Conservation (phyloP, 441 rosid species). For the Erysimum pusillum region DNA sequence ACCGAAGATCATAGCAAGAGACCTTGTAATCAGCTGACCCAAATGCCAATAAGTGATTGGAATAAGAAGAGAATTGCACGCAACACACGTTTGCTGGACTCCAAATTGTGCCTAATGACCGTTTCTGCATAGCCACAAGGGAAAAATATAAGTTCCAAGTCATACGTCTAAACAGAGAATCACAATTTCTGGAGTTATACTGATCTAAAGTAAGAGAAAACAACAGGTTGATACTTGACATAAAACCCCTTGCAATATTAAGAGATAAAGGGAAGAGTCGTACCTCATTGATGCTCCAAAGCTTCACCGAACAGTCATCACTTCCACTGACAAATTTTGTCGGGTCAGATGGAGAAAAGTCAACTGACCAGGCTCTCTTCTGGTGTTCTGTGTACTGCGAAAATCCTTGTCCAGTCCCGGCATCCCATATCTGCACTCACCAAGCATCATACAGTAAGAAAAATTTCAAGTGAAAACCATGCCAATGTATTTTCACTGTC, state of each 20-base stretch:
- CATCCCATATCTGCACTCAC: constrained; percentile 83
- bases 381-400: constrained; percentile 73
- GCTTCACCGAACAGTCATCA: constrained; percentile 86
- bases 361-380: constrained; percentile 90
- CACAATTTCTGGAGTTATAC: constrained; percentile 9
- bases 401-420: constrained; percentile 76
- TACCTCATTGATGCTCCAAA: constrained; percentile 88
- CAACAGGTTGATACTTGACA: constrained; percentile 5
- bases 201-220: constrained; percentile 8
- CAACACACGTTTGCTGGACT: constrained; percentile 82
- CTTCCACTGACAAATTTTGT: constrained; percentile 88
- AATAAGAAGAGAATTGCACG: constrained; percentile 74
- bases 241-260: not conserved
- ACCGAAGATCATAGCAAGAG: constrained; percentile 83
- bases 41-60: constrained; percentile 66
- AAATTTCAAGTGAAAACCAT: constrained; percentile 31
- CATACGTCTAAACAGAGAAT: constrained; percentile 16
- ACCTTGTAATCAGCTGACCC: constrained; percentile 85
- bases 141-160: constrained; percentile 26
- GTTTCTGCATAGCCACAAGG: constrained; percentile 57
- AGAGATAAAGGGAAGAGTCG: constrained; percentile 41
- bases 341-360: constrained; percentile 76
- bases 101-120: constrained; percentile 64
- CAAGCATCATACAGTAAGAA: constrained; percentile 44
- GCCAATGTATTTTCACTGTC: constrained; percentile 28